These are phyloP conservation scores for Pyronema domesticum DNA, from an alignment of 495 filamentous ascomycete genomes.

Conservation along the genomic window DNA sequence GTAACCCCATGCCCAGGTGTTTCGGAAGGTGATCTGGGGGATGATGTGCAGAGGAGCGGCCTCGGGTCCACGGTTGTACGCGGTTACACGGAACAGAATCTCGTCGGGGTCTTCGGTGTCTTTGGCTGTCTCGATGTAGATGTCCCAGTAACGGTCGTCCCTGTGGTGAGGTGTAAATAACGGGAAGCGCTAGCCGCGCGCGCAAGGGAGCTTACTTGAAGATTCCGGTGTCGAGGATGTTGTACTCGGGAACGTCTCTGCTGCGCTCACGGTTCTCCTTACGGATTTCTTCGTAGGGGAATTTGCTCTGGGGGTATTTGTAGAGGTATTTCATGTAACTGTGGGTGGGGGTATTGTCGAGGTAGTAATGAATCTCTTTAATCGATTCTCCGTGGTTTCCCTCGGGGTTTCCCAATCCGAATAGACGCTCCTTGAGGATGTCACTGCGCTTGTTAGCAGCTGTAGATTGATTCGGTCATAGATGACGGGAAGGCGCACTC, in stretches of 20 bases:
- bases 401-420: slow-evolving; percentile 86
- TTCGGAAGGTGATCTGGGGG: slow-evolving; percentile 90
- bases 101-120: slow-evolving; percentile 77
- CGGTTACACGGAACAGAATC: slow-evolving; percentile 82
- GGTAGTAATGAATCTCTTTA: slow-evolving; percentile 89
- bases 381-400: slow-evolving; percentile 93
- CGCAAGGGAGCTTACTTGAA: slow-evolving; percentile 36
- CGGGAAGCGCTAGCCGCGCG: slow-evolving; percentile 1
- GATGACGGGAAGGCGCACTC: slow-evolving; percentile 41
- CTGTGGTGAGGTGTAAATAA: slow-evolving; percentile 2
- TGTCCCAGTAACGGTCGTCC: slow-evolving; percentile 92
- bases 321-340: slow-evolving; percentile 99
- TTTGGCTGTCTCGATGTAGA: slow-evolving; percentile 91
- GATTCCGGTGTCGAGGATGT: slow-evolving; percentile 74
- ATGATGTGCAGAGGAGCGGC: slow-evolving; percentile 81
- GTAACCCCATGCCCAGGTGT: slow-evolving; percentile 86
- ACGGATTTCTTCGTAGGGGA: slow-evolving; percentile 76
- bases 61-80: slow-evolving; percentile 86
- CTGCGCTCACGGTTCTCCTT: slow-evolving; percentile 63
- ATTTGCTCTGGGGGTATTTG: slow-evolving; percentile 83
- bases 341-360: slow-evolving; percentile 83
- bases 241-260: slow-evolving; percentile 67
- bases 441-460: slow-evolving; percentile 34
- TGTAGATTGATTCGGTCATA: not conserved
- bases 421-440: slow-evolving; percentile 84